Conservation (phyloP, 306 rosid genomes). For the Dryas drummondii region DNA sequence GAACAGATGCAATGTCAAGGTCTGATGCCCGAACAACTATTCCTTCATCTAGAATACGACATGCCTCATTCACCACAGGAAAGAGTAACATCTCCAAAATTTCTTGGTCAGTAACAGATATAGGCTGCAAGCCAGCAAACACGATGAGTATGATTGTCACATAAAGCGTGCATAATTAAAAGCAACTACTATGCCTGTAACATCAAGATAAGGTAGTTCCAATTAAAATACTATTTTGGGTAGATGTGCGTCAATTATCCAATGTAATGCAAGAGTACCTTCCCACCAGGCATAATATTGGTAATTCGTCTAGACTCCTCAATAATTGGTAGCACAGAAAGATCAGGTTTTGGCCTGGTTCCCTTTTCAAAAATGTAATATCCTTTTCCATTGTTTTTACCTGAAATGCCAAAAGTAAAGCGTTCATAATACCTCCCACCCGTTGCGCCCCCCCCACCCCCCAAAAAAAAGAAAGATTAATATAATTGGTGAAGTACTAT, state of each 20-base stretch:
- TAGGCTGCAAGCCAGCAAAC: conserved; percentile 49
- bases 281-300: conserved; percentile 75
- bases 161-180: conserved; percentile 4
- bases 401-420: conserved; percentile 28
- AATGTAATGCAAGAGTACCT: conserved; percentile 48
- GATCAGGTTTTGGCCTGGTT: conserved; percentile 86
- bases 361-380: conserved; percentile 77
- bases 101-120: conserved; percentile 79
- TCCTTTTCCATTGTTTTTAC: conserved; percentile 93
- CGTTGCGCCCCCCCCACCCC: background rate
- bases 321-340: conserved; percentile 57
- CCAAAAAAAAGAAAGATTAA: conserved; percentile 4
- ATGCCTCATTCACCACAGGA: conserved; percentile 93
- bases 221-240: conserved; percentile 2
- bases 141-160: conserved; percentile 4
- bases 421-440: too few species aligned
- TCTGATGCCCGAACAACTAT: conserved; percentile 82
- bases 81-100: conserved; percentile 91
- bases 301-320: conserved; percentile 67
- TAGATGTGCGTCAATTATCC: conserved; percentile 11
- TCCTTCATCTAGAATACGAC: conserved; percentile 86
- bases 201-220: conserved; percentile 11
- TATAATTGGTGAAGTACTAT: conserved; percentile 15
- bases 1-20: conserved; percentile 87
- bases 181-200: conserved; percentile 8